Evolutionary conservation across 1,139 yeast species (phyloP).

Genomic region (Kluyveromyces sp.): DNA sequence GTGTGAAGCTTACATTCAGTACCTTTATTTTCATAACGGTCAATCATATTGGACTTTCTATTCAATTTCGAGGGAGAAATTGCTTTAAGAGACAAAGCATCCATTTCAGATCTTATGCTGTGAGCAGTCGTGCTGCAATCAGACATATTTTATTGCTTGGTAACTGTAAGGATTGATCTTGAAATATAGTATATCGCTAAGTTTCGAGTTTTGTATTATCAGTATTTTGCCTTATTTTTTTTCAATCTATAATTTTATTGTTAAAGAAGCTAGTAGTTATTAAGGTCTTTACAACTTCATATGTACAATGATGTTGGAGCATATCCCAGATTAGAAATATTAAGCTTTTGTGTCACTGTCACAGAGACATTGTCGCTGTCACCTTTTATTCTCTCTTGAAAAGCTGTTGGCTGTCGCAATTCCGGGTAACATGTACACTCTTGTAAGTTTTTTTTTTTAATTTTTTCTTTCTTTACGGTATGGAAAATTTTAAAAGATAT

Average conservation of each 20-base stretch:
- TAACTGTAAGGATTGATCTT: too few relatives aligned
- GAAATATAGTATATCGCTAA: too few relatives aligned
- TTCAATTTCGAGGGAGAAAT: conserved; percentile 2
- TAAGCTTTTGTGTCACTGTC: too few relatives aligned
- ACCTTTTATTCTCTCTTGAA: neutral
- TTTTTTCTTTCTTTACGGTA: neutral
- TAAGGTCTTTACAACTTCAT: too few relatives aligned
- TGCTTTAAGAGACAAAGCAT: neutral
- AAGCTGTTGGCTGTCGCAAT: neutral
- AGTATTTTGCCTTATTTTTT: too few relatives aligned
- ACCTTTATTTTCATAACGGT: neutral
- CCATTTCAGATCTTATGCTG: conserved; percentile 1
- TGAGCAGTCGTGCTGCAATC: neutral
- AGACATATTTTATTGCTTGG: neutral
- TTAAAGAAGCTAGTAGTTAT: too few relatives aligned
- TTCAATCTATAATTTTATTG: too few relatives aligned
- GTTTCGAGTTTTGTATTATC: too few relatives aligned
- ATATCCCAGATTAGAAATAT: too few relatives aligned
- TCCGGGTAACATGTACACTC: conserved; percentile 1
- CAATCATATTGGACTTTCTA: neutral
- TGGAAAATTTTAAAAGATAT: neutral
- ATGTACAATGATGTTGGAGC: too few relatives aligned
- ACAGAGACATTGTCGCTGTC: neutral
- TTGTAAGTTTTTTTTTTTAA: neutral
- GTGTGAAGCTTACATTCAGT: neutral